phyloP scores from a whole-genome alignment of 345 rosid genomes.

The Aquilaria malaccensis region DNA sequence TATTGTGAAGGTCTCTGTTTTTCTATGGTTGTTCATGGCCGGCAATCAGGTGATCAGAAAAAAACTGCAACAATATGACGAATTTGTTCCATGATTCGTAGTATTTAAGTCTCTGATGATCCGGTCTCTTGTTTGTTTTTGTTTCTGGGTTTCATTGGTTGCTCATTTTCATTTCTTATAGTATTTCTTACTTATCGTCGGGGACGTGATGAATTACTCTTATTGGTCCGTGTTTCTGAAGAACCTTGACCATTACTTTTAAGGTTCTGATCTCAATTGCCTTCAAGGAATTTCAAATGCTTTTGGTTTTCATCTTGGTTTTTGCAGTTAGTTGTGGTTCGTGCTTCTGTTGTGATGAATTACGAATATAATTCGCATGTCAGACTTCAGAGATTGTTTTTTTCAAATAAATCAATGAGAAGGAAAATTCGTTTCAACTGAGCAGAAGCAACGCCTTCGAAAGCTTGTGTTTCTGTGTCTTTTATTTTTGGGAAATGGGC shows the following conservation, averaged over 20 bases:
- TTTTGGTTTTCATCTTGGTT: not conserved
- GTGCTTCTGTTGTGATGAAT: conserved; percentile 23
- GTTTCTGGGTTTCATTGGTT: not conserved
- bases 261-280: not conserved
- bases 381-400: conserved; percentile 27
- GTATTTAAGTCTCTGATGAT: conserved; percentile 35
- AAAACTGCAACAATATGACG: conserved; percentile 43
- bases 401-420: conserved; percentile 19
- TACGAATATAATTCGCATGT: conserved; percentile 26
- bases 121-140: not conserved
- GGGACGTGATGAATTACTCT: not conserved
- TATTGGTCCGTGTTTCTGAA: conserved; percentile 40
- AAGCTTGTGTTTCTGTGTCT: not conserved
- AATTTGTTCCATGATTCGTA: conserved; percentile 21
- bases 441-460: not conserved
- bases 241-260: conserved; percentile 18
- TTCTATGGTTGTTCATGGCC: too few relatives aligned
- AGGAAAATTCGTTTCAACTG: conserved; percentile 3
- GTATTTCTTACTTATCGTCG: not conserved
- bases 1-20: too few relatives aligned
- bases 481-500: too few relatives aligned
- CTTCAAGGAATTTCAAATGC: not conserved
- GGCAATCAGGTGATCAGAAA: conserved; percentile 24
- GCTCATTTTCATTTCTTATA: not conserved
- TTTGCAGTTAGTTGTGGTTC: not conserved